Percentiles rank a stretch among this genome's conserved stretches.
phyloP scores from a whole-genome alignment of 148 eudicot genomes.

The Heliamphora exappendiculata region DNA sequence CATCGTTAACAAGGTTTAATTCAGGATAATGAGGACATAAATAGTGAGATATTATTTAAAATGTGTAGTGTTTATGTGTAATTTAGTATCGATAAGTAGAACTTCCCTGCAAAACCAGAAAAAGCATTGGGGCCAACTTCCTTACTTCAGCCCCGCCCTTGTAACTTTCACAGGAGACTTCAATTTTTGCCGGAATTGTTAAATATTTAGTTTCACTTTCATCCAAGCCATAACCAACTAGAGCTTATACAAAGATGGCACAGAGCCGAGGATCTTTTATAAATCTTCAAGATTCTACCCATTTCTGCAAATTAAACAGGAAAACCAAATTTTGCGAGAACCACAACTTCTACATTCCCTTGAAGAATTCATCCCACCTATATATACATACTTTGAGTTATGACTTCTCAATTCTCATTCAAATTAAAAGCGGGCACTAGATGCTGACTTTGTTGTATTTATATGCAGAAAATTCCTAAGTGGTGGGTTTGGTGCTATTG shows the following conservation, averaged over 20 bases:
- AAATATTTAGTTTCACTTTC: not conserved
- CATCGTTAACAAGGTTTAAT: not conserved
- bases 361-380: not conserved
- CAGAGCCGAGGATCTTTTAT: not conserved
- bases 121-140: not conserved
- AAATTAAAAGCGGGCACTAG: not conserved
- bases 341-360: not conserved
- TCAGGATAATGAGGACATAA: not conserved
- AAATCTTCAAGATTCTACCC: not conserved
- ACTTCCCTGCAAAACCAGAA: not conserved
- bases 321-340: not conserved
- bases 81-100: not conserved
- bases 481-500: slow-evolving; percentile 48
- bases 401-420: slow-evolving; percentile 4
- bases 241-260: not conserved
- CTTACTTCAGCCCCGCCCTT: not conserved
- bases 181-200: not conserved
- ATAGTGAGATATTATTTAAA: not conserved
- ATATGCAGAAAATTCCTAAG: slow-evolving; percentile 31
- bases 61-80: not conserved
- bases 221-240: not conserved
- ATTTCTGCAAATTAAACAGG: not conserved
- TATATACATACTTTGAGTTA: too few species aligned
- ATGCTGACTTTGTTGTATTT: not conserved
- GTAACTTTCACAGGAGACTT: not conserved